Evolutionary conservation across 805 yeast genomes (phyloP), one percentile per base, ranked within the genome.

Genomic region (Groenewaldozyma tartarivorans): DNA sequence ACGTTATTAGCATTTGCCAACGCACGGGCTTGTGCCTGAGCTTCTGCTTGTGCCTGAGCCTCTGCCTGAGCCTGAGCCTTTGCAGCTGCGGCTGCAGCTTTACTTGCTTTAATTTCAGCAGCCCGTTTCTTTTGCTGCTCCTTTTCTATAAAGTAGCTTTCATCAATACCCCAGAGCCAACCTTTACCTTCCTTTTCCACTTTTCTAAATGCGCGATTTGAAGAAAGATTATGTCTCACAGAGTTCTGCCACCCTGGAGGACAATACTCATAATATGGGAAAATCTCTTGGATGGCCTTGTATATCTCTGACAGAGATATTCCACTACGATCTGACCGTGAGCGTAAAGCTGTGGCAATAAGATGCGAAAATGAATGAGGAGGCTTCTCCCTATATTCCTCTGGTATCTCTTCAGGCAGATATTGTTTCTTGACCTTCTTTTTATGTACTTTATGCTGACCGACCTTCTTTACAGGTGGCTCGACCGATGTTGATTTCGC

Each of bases 201-300:
- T 54, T 82, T 82, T 40, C 75, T 70, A 64, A 90, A 92, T 4
- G 90, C 79, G 62, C 85, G 86, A 62, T 87, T 87, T 49, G 86
- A 68, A 18, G 90, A 81, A 31, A 92, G 67, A 53, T 87, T 88
- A 62, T 92, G 98, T 39, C 94, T 74, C 16, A 92, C 94, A 0
- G 94, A 77, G 55, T 84, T 81, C 63, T 92, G 98, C 98, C 98
- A 92, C 2, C 97, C 97, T 59, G 87, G 95, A 0, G 94, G 90
- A 53, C 96, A 88, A 61, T 85, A 90, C 52, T 79, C 74, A 63
- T 85, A 92, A 64, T 84, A 92, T 2, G 97, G 97, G 61, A 81
- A 90, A 9, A 83, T 60, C 34, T 84, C 94, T 59, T 83, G 82
- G 37, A 92, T 87, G 1, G 86, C 84, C 40, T 81, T 81, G 60